Conservation (phyloP, 2,329 filamentous ascomycete species). For the Coniella vitis region DNA sequence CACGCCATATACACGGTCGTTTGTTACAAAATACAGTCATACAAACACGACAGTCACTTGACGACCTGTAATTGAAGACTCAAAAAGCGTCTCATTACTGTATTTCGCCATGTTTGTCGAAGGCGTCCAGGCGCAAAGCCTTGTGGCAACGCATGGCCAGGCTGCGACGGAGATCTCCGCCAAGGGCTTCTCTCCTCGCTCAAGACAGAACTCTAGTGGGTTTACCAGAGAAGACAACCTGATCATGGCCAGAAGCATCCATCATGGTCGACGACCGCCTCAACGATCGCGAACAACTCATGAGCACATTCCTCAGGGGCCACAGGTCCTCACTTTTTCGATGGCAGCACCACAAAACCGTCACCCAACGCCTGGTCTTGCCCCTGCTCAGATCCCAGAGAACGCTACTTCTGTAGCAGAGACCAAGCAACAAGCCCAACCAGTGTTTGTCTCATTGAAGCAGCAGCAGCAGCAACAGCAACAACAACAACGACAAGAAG, state of each 20-base stretch:
- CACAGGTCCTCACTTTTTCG: conserved; percentile 13
- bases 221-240: conserved; percentile 36
- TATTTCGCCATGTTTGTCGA: conserved; percentile 12
- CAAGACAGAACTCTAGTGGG: conserved; percentile 14
- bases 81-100: neutral
- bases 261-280: conserved; percentile 11
- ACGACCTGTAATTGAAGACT: neutral
- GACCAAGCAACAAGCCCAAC: neutral
- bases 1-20: neutral
- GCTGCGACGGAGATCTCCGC: neutral
- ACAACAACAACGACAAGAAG: conserved; percentile 6
- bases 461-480: conserved; percentile 6
- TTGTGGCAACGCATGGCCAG: conserved; percentile 6
- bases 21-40: neutral
- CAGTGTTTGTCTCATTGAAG: neutral
- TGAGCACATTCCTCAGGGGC: conserved; percentile 13
- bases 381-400: neutral
- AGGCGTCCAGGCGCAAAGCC: conserved; percentile 8
- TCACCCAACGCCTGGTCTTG: conserved; percentile 3
- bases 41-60: neutral
- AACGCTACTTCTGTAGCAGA: neutral
- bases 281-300: conserved; percentile 17
- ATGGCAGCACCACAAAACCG: conserved; percentile 7
- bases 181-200: conserved; percentile 16
- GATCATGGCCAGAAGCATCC: conserved; percentile 28